phyloP scores from a whole-genome alignment of 108 stramenopile species.

The Pseudonitzschia multistriata region DNA sequence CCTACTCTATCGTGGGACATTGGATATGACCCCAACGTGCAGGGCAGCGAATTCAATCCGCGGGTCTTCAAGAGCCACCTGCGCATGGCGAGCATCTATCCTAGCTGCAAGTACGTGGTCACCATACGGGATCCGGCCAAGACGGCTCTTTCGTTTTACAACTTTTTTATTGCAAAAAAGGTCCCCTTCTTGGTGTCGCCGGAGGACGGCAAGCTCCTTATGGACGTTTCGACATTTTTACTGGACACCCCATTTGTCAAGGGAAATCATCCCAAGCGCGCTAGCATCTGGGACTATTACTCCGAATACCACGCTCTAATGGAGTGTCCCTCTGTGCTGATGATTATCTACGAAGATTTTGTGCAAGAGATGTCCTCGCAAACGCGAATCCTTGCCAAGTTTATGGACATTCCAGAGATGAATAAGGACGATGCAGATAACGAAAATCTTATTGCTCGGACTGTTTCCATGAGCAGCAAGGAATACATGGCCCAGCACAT shows the following conservation, averaged over 20 bases:
- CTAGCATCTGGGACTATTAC: conserved; percentile 24
- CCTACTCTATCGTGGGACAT: conserved; percentile 20
- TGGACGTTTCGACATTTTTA: conserved; percentile 19
- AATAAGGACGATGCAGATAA: neutral
- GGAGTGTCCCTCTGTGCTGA: conserved; percentile 17
- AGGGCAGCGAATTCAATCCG: conserved; percentile 8
- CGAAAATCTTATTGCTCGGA: neutral
- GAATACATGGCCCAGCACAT: conserved; percentile 17
- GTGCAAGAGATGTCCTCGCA: neutral
- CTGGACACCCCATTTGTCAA: conserved; percentile 9
- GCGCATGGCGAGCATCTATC: conserved; percentile 19
- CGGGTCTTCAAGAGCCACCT: conserved; percentile 21
- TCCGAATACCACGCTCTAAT: conserved; percentile 16
- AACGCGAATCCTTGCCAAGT: conserved; percentile 2
- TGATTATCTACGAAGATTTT: conserved; percentile 26
- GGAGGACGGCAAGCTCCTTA: neutral
- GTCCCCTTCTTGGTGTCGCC: conserved; percentile 10
- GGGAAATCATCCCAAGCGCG: conserved; percentile 7
- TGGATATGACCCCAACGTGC: conserved; percentile 16
- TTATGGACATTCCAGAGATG: neutral
- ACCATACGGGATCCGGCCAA: conserved; percentile 27
- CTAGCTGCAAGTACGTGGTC: conserved; percentile 29
- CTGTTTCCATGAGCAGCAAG: conserved; percentile 10
- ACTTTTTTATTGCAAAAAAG: conserved; percentile 24
- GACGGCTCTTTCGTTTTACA: conserved; percentile 23